Evolutionary conservation across 148 eudicot species (phyloP).

Genomic region (Dysphania ambrosioides): DNA sequence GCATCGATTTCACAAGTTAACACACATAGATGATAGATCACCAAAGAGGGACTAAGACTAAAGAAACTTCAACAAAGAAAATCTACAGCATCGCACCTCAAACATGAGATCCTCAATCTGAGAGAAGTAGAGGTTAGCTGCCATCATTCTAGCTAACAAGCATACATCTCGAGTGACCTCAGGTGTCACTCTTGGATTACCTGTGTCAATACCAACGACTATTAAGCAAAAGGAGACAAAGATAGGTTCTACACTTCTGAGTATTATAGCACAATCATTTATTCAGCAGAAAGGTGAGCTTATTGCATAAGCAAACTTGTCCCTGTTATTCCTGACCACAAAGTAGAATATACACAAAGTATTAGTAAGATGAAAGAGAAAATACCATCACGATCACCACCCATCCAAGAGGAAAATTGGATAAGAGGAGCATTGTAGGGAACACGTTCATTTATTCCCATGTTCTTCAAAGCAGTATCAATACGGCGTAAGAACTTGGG

Average conservation of each 20-base stretch:
- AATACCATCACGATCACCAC: constrained; percentile 97
- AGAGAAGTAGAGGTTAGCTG: constrained; percentile 92
- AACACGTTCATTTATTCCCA: constrained; percentile 90
- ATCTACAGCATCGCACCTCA: constrained; percentile 49
- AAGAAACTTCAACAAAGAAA: background rate
- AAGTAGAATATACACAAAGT: background rate
- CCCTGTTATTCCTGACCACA: background rate
- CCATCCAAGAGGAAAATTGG: constrained; percentile 99
- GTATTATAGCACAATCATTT: too few relatives aligned
- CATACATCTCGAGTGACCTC: constrained; percentile 99
- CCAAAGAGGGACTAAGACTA: constrained; percentile 1
- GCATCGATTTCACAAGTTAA: constrained; percentile 2
- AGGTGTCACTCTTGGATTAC: constrained; percentile 98
- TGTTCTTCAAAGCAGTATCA: constrained; percentile 93
- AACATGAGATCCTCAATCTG: constrained; percentile 99
- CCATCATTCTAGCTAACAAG: constrained; percentile 98
- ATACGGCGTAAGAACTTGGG: constrained; percentile 90
- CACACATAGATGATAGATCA: background rate
- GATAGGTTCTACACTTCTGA: too few relatives aligned
- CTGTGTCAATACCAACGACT: constrained; percentile 40
- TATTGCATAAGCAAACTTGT: too few relatives aligned
- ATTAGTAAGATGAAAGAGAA: constrained; percentile 3
- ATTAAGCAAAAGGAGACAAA: too few relatives aligned
- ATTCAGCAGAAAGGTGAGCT: too few relatives aligned
- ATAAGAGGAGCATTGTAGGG: constrained; percentile 98